A percentile compares a stretch with the other conserved stretches of the same genome.
phyloP scores from a whole-genome alignment of 2,329 filamentous ascomycete species.

The Talaromyces sp. region DNA sequence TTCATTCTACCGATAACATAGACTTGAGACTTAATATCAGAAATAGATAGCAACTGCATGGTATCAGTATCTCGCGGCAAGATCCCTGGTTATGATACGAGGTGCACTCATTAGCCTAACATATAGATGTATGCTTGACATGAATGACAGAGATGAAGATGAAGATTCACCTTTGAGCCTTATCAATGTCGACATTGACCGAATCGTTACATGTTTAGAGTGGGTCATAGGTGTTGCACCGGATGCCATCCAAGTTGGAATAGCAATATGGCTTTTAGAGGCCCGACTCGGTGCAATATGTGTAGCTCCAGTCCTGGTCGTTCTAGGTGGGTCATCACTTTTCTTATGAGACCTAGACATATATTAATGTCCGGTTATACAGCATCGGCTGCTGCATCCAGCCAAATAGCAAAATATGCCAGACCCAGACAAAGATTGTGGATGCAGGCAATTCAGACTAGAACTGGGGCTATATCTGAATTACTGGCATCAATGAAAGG shows the following conservation, averaged over 20 bases:
- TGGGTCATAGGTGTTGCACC: conserved; percentile 46
- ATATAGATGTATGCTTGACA: conserved; percentile 42
- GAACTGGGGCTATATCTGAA: conserved; percentile 48
- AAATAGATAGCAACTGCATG: conserved; percentile 36
- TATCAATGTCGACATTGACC: conserved; percentile 46
- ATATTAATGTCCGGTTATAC: neutral
- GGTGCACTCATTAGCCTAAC: conserved; percentile 47
- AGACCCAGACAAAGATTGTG: conserved; percentile 43
- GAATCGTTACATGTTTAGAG: conserved; percentile 40
- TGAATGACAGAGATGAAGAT: conserved; percentile 32
- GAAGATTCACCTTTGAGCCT: conserved; percentile 40
- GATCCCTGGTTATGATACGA: conserved; percentile 42
- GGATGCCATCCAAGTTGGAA: conserved; percentile 41
- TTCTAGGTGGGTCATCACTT: conserved; percentile 37
- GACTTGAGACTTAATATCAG: neutral
- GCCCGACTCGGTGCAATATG: conserved; percentile 43
- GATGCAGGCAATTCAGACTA: conserved; percentile 50
- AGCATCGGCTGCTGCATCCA: conserved; percentile 9
- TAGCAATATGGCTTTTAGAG: conserved; percentile 45
- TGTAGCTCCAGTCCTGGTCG: conserved; percentile 38
- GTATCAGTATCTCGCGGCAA: conserved; percentile 43
- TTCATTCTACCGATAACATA: neutral
- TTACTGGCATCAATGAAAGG: conserved; percentile 52
- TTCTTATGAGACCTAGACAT: neutral
- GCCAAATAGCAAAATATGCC: conserved; percentile 7